These are phyloP conservation scores for Saccharomycopsis vini DNA, from an alignment of 805 yeast species.

Conservation along the genomic window DNA sequence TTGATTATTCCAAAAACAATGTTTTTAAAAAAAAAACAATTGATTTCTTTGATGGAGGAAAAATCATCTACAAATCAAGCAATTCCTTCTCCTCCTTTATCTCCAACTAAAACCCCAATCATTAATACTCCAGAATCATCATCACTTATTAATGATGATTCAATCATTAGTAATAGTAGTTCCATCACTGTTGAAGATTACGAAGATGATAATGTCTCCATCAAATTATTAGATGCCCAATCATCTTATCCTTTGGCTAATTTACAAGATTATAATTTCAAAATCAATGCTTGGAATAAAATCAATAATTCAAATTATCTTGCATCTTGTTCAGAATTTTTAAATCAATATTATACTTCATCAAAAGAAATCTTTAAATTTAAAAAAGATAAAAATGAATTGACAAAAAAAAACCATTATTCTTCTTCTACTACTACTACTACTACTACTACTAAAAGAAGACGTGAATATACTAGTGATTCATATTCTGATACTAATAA, in stretches of 20 bases:
- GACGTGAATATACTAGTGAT: constrained; percentile 7
- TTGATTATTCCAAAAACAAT: no score
- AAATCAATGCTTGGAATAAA: constrained; percentile 43
- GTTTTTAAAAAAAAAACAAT: no score
- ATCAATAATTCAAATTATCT: constrained; percentile 37
- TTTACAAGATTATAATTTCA: constrained; percentile 36
- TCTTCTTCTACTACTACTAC: no score
- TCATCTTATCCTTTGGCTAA: constrained; percentile 41
- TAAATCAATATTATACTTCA: constrained; percentile 38
- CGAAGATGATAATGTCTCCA: neutral
- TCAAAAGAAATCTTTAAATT: constrained; percentile 20
- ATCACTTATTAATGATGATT: no score
- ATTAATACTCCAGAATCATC: constrained; percentile 2
- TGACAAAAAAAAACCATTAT: constrained; percentile 5
- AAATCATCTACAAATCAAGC: constrained; percentile 20
- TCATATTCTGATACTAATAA: constrained; percentile 4
- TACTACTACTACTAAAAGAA: constrained; percentile 12
- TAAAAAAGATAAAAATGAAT: constrained; percentile 20
- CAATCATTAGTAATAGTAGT: constrained; percentile 4
- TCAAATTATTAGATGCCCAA: neutral
- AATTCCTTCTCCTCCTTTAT: constrained; percentile 39
- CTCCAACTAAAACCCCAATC: constrained; percentile 28
- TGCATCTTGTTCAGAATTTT: constrained; percentile 40
- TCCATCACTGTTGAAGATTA: neutral
- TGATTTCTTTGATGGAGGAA: no score